Conservation (phyloP, 2,329 filamentous ascomycete species). For the Madurella mycetomatis region DNA sequence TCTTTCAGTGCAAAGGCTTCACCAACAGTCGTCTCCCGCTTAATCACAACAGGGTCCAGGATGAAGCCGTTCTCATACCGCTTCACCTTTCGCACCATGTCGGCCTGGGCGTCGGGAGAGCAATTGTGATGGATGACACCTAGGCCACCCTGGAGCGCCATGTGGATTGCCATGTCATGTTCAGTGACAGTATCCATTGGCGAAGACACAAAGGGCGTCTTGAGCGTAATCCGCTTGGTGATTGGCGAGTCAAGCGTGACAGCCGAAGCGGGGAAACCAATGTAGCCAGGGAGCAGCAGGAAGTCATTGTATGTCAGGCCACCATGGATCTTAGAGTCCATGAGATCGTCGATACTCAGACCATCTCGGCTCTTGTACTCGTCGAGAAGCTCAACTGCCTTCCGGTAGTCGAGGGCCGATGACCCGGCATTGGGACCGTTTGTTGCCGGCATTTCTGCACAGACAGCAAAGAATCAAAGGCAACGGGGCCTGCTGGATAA, state of each 20-base stretch:
- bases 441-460: conserved; percentile 62
- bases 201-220: conserved; percentile 94
- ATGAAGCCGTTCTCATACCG: conserved; percentile 99
- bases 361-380: conserved; percentile 81
- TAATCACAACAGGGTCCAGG: conserved; percentile 88
- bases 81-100: conserved; percentile 99
- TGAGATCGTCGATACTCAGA: conserved; percentile 76
- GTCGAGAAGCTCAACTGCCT: conserved; percentile 73
- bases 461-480: conserved; percentile 14
- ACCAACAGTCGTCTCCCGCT: conserved; percentile 78
- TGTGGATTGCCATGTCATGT: conserved; percentile 99
- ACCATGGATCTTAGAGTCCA: conserved; percentile 87
- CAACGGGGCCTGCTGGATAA: conserved; percentile 7
- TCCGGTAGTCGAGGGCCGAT: conserved; percentile 61
- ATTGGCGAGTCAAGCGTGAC: conserved; percentile 86
- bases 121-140: conserved; percentile 99
- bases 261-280: conserved; percentile 90
- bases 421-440: conserved; percentile 58
- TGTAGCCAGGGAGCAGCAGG: conserved; percentile 92
- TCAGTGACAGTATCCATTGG: conserved; percentile 99
- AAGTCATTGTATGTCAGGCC: conserved; percentile 99
- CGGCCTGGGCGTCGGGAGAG: conserved; percentile 92
- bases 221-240: conserved; percentile 92
- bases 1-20: conserved; percentile 92
- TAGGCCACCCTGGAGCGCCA: conserved; percentile 80